Evolutionary conservation across 345 rosid genomes (phyloP).

Genomic region (Citrus australasica): DNA sequence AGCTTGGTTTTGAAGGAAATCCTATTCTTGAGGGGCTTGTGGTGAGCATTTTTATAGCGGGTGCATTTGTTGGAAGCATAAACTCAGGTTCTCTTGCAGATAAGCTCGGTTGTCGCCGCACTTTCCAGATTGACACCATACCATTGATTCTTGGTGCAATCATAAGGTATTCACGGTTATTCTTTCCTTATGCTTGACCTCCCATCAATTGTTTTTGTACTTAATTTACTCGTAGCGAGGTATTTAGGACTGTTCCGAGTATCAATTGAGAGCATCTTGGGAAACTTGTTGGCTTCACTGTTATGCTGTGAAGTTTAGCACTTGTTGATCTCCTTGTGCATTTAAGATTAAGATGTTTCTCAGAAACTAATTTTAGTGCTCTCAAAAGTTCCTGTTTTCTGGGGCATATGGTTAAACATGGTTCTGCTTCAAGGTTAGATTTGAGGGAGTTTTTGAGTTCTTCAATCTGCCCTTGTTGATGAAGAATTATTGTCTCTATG

Average conservation of each 20-base stretch:
- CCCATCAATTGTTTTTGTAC: neutral
- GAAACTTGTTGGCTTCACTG: neutral
- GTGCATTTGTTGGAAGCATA: slow-evolving; percentile 78
- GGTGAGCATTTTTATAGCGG: slow-evolving; percentile 77
- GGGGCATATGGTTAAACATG: neutral
- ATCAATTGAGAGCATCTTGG: neutral
- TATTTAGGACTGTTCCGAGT: neutral
- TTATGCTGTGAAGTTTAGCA: neutral
- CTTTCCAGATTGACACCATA: slow-evolving; percentile 55
- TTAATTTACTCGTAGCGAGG: neutral
- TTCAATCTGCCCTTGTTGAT: neutral
- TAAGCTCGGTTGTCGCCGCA: slow-evolving; percentile 63
- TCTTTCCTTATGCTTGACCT: neutral
- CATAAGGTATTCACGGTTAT: slow-evolving; percentile 37
- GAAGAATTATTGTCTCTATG: neutral
- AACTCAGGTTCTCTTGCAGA: slow-evolving; percentile 53
- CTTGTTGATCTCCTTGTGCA: neutral
- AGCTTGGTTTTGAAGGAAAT: slow-evolving; percentile 72
- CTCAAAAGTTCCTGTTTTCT: neutral
- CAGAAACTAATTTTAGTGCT: neutral
- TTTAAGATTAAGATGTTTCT: neutral
- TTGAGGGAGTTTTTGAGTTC: neutral
- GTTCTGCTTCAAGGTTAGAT: neutral
- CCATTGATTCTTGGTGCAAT: slow-evolving; percentile 69
- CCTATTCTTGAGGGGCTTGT: slow-evolving; percentile 71